A percentile compares a stretch with the other conserved stretches of the same genome.
Conservation (phyloP, 306 rosid species). For the Vigna trinervia region DNA sequence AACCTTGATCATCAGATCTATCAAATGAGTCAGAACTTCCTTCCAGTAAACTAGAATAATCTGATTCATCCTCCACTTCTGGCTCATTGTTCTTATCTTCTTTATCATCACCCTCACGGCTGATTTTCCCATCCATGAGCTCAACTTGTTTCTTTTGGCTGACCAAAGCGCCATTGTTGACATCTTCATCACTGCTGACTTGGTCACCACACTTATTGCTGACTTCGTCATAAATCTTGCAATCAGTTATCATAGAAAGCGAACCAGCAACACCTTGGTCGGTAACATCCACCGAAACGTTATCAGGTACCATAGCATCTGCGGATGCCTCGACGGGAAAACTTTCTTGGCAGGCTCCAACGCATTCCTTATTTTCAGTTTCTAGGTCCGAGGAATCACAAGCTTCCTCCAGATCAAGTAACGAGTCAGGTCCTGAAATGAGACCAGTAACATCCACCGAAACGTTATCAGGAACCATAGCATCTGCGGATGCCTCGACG, state of each 20-base stretch:
- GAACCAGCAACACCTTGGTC: neutral
- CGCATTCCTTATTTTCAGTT: neutral
- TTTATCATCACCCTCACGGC: neutral
- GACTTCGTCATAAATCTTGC: neutral
- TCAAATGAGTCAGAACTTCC: neutral
- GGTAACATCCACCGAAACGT: neutral
- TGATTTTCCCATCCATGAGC: neutral
- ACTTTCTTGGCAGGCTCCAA: neutral
- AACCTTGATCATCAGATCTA: neutral
- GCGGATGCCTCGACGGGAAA: constrained; percentile 8
- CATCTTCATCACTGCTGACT: neutral
- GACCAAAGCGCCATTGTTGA: too few relatives aligned
- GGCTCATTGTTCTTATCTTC: constrained; percentile 1
- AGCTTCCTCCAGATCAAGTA: constrained; percentile 18
- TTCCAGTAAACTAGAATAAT: neutral
- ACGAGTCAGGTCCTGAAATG: constrained; percentile 35
- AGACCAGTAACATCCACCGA: neutral
- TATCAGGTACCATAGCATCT: neutral
- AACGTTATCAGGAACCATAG: neutral
- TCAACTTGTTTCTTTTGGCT: too few relatives aligned
- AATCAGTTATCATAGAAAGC: neutral
- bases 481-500: constrained; percentile 11
- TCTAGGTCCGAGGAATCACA: constrained; percentile 16
- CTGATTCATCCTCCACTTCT: neutral
- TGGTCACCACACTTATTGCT: neutral